A percentile compares a stretch with the other conserved stretches of the same genome.
These are phyloP conservation scores for Schizothecium vesticola DNA, from an alignment of 495 filamentous ascomycete species.

Conservation along the genomic window DNA sequence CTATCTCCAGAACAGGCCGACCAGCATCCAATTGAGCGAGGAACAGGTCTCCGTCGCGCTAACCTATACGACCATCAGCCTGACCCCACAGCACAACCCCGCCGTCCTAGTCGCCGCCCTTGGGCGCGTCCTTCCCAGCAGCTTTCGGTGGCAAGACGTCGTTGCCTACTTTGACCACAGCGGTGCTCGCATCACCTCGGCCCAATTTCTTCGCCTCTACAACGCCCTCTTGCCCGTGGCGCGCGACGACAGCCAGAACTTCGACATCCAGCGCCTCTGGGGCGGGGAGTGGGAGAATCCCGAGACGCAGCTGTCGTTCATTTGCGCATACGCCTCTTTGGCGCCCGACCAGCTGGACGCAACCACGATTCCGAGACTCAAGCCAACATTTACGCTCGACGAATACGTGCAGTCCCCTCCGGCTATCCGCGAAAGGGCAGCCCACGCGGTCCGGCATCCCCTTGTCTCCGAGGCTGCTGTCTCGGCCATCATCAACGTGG, in stretches of 20 bases:
- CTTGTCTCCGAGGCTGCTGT: constrained; percentile 84
- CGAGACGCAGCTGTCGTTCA: constrained; percentile 83
- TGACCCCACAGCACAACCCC: constrained; percentile 66
- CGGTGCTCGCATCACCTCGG: constrained; percentile 63
- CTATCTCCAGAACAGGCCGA: constrained; percentile 59
- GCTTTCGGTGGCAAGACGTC: constrained; percentile 77
- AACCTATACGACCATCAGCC: constrained; percentile 67
- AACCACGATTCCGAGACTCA: constrained; percentile 72
- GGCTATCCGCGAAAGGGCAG: constrained; percentile 63
- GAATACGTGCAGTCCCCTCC: constrained; percentile 70
- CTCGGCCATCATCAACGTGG: constrained; percentile 72
- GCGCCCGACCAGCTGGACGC: constrained; percentile 70
- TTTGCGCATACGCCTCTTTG: constrained; percentile 71
- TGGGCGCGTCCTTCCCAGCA: constrained; percentile 39
- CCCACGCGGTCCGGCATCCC: constrained; percentile 73
- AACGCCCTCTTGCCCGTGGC: constrained; percentile 67
- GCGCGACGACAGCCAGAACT: constrained; percentile 42
- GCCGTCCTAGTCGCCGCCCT: constrained; percentile 62
- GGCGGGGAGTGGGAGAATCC: constrained; percentile 82
- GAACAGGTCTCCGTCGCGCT: constrained; percentile 76
- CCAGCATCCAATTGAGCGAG: constrained; percentile 66
- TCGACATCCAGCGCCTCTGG: constrained; percentile 83
- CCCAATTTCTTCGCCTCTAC: constrained; percentile 77
- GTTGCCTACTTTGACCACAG: constrained; percentile 79
- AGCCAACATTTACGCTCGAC: constrained; percentile 67